Conservation (phyloP, 2,329 filamentous ascomycete species). For the Myriosclerotinia scirpicola region DNA sequence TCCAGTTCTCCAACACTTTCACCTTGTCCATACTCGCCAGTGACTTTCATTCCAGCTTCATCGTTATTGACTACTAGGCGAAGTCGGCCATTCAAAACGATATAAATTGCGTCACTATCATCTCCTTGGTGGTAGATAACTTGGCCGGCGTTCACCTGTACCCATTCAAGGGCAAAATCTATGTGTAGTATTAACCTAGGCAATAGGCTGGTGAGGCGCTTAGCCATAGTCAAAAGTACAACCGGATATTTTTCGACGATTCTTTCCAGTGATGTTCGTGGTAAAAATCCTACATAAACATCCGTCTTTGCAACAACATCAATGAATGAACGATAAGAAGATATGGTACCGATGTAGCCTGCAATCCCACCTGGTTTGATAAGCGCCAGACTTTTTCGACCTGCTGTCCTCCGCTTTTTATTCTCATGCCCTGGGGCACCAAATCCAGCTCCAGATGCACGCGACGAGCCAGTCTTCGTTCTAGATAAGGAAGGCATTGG, state of each 20-base stretch:
- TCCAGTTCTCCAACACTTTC: constrained; percentile 97
- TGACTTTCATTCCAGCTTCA: constrained; percentile 78
- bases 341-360: constrained; percentile 91
- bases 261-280: constrained; percentile 78
- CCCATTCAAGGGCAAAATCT: constrained; percentile 97
- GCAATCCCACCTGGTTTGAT: constrained; percentile 94
- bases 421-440: constrained; percentile 35
- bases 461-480: constrained; percentile 46
- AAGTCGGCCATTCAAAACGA: constrained; percentile 90
- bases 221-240: constrained; percentile 92
- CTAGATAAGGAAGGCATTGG: constrained; percentile 48
- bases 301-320: constrained; percentile 97
- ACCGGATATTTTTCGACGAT: constrained; percentile 93
- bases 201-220: constrained; percentile 83
- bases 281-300: constrained; percentile 95
- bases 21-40: constrained; percentile 92
- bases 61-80: constrained; percentile 80
- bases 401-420: constrained; percentile 47
- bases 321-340: constrained; percentile 93
- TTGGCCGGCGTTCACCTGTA: constrained; percentile 92
- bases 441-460: constrained; percentile 35
- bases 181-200: constrained; percentile 92
- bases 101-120: constrained; percentile 97
- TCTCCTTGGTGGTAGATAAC: constrained; percentile 92
- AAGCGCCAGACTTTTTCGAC: constrained; percentile 75